A percentile compares a stretch with the other conserved stretches of the same genome.
Evolutionary conservation across 257 asterid genomes (phyloP).

Genomic region (Forsythia viridissima): DNA sequence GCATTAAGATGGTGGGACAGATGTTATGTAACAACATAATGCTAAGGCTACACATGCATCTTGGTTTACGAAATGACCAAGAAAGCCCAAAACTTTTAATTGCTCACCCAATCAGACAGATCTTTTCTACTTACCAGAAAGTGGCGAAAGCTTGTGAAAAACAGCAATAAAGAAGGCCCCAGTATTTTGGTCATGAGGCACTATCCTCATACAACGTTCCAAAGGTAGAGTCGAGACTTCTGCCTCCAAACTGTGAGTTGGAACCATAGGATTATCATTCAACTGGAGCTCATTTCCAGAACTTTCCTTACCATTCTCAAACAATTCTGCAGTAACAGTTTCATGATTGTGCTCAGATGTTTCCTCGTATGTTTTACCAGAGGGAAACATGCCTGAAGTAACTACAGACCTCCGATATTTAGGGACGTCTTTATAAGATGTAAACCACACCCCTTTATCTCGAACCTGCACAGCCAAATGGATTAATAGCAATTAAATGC

Average conservation of each 20-base stretch:
- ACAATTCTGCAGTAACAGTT: constrained; percentile 24
- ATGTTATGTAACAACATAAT: background rate
- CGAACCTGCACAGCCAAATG: constrained; percentile 61
- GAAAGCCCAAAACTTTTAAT: background rate
- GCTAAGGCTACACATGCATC: background rate
- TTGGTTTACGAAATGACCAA: background rate
- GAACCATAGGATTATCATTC: constrained; percentile 37
- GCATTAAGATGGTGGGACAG: background rate
- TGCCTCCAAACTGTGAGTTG: constrained; percentile 44
- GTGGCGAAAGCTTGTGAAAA: constrained; percentile 62
- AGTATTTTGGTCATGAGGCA: constrained; percentile 95
- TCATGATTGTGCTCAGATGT: constrained; percentile 43
- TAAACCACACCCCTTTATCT: constrained; percentile 76
- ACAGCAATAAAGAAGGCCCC: constrained; percentile 99
- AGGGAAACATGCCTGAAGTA: constrained; percentile 92
- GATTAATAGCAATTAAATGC: constrained; percentile 8
- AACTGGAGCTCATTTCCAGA: constrained; percentile 32
- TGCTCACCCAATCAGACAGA: background rate
- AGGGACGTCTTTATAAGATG: constrained; percentile 64
- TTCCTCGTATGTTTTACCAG: constrained; percentile 63
- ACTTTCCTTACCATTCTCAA: constrained; percentile 32
- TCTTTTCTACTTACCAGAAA: constrained; percentile 52
- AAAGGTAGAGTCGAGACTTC: constrained; percentile 81
- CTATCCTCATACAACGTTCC: constrained; percentile 95
- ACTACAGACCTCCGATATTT: constrained; percentile 61